Evolutionary conservation across 2,329 filamentous ascomycete genomes (phyloP).

Genomic region (Aspergillus versicolor): DNA sequence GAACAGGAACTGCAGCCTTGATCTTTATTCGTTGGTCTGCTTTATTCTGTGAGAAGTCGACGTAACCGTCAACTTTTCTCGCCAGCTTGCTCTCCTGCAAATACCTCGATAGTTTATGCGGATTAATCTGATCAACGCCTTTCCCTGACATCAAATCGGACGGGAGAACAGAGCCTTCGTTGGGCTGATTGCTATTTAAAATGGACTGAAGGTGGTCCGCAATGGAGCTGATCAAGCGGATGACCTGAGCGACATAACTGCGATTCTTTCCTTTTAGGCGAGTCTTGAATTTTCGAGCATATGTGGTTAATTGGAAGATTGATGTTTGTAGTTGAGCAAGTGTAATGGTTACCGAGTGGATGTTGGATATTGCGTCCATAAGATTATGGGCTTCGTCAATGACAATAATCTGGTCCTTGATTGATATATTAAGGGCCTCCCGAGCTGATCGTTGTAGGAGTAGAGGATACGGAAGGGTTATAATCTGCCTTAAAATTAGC

Average conservation of each 20-base stretch:
- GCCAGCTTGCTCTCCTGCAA: constrained; percentile 89
- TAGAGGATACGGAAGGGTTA: constrained; percentile 89
- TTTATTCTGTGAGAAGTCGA: constrained; percentile 59
- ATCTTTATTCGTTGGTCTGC: constrained; percentile 33
- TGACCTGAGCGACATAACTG: constrained; percentile 84
- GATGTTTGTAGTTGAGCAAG: constrained; percentile 71
- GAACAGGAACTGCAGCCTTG: constrained; percentile 49
- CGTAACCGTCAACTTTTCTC: constrained; percentile 91
- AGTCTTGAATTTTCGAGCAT: constrained; percentile 84
- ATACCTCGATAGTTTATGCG: constrained; percentile 84
- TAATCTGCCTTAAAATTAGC: constrained; percentile 54
- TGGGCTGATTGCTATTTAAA: constrained; percentile 36
- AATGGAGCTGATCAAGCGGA: constrained; percentile 78
- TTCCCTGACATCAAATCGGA: constrained; percentile 76
- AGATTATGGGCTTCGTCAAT: constrained; percentile 98
- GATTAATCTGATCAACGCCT: constrained; percentile 91
- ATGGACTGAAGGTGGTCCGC: constrained; percentile 64
- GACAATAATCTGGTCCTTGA: constrained; percentile 88
- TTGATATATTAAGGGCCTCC: constrained; percentile 79
- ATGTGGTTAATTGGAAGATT: constrained; percentile 72
- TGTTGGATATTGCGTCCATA: constrained; percentile 88
- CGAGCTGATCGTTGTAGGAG: constrained; percentile 82
- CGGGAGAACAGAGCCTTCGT: constrained; percentile 68
- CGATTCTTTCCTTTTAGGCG: constrained; percentile 87
- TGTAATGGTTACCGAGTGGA: constrained; percentile 76